phyloP scores from a whole-genome alignment of 495 filamentous ascomycete genomes.

The Penicillium coffeae region DNA sequence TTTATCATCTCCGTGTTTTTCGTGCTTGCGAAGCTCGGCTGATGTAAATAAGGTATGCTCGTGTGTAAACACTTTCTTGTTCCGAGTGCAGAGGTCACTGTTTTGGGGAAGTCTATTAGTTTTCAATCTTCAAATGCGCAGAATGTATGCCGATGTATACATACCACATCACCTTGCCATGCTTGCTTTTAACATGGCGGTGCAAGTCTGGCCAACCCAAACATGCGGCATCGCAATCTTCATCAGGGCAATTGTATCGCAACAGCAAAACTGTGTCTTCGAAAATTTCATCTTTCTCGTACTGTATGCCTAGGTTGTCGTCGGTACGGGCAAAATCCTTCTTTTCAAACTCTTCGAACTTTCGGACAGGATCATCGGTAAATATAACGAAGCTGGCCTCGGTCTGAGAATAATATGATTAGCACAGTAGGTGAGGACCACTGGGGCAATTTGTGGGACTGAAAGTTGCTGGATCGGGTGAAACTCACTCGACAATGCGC shows the following conservation, averaged over 20 bases:
- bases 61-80: conserved; percentile 98
- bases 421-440: neutral
- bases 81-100: conserved; percentile 82
- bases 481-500: conserved; percentile 82
- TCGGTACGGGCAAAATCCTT: conserved; percentile 70
- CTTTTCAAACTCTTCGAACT: conserved; percentile 74
- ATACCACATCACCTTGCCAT: conserved; percentile 86
- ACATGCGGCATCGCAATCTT: conserved; percentile 81
- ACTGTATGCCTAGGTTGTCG: conserved; percentile 82
- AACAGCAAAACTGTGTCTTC: conserved; percentile 83
- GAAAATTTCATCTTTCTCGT: conserved; percentile 79
- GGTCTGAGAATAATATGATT: conserved; percentile 45
- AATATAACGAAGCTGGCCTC: conserved; percentile 83
- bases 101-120: conserved; percentile 1
- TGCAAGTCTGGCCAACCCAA: conserved; percentile 92
- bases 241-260: conserved; percentile 93
- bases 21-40: conserved; percentile 78
- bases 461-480: conserved; percentile 2
- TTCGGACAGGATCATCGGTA: conserved; percentile 74
- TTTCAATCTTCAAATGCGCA: no score
- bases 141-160: conserved; percentile 16
- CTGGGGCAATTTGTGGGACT: neutral
- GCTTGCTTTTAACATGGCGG: conserved; percentile 75
- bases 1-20: conserved; percentile 85
- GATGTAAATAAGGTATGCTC: conserved; percentile 91